Evolutionary conservation across 2,329 filamentous ascomycete genomes (phyloP).

Genomic region (Ceratocystis diversiconidia): DNA sequence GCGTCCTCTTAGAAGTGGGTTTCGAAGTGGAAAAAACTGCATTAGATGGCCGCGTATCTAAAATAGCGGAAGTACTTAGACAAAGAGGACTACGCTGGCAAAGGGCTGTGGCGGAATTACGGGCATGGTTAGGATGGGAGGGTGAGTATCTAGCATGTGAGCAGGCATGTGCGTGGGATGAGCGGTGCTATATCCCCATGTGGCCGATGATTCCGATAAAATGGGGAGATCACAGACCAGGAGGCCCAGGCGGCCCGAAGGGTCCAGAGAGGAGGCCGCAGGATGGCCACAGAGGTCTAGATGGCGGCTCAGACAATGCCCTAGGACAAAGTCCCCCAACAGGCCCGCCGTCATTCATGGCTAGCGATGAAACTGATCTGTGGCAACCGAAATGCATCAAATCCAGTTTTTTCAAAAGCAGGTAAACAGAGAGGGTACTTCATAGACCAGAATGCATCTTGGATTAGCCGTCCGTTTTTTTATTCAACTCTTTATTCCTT

Average conservation of each 20-base stretch:
- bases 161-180: constrained; percentile 29
- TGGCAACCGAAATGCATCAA: constrained; percentile 24
- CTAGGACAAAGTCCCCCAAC: background rate
- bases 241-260: background rate
- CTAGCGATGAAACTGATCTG: constrained; percentile 18
- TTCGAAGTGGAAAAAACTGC: constrained; percentile 30
- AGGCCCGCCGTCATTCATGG: background rate
- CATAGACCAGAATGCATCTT: background rate
- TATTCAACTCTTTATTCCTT: background rate
- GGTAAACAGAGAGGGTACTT: background rate
- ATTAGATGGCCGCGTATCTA: constrained; percentile 22
- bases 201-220: constrained; percentile 29
- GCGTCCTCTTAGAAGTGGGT: constrained; percentile 29
- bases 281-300: background rate
- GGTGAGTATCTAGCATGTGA: constrained; percentile 32
- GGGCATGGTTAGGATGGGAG: constrained; percentile 38
- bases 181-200: constrained; percentile 37
- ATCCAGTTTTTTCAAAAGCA: constrained; percentile 11
- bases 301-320: constrained; percentile 7
- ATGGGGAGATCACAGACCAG: background rate
- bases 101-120: constrained; percentile 29
- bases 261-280: background rate
- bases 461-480: background rate
- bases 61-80: background rate
- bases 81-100: constrained; percentile 22